phyloP scores from a whole-genome alignment of 176 grass and related monocot genomes.

The Hsuehochloa calcarea region DNA sequence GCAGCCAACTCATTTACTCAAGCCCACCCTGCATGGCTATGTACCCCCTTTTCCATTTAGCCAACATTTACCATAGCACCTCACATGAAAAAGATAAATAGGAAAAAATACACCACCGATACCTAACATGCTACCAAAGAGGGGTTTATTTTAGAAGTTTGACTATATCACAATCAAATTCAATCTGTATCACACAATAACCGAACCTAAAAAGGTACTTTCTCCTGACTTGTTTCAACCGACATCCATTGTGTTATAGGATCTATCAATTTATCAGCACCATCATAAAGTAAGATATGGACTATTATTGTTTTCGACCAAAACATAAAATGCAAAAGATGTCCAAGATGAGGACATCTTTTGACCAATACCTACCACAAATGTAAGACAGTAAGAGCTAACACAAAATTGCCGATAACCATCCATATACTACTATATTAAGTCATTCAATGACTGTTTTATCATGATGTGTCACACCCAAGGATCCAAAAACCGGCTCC shows the following conservation, averaged over 20 bases:
- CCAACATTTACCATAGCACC: background rate
- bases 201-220: background rate
- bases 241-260: background rate
- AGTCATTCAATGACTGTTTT: background rate
- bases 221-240: background rate
- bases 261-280: background rate
- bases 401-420: background rate
- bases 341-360: background rate
- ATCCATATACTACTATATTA: background rate
- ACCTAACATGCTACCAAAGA: background rate
- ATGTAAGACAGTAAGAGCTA: background rate
- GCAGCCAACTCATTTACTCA: background rate
- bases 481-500: too few relatives aligned
- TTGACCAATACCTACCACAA: constrained; percentile 8
- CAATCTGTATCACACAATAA: background rate
- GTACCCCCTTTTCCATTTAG: background rate
- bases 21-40: background rate
- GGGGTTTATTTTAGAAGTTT: background rate
- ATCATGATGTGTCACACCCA: background rate
- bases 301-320: background rate
- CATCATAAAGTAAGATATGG: background rate
- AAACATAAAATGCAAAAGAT: constrained; percentile 11
- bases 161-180: background rate
- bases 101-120: background rate
- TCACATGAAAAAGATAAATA: background rate